Percentiles rank a stretch among this genome's conserved stretches.
These are phyloP conservation scores for Pelargonium australe DNA, from an alignment of 441 rosid genomes.

Conservation along the genomic window DNA sequence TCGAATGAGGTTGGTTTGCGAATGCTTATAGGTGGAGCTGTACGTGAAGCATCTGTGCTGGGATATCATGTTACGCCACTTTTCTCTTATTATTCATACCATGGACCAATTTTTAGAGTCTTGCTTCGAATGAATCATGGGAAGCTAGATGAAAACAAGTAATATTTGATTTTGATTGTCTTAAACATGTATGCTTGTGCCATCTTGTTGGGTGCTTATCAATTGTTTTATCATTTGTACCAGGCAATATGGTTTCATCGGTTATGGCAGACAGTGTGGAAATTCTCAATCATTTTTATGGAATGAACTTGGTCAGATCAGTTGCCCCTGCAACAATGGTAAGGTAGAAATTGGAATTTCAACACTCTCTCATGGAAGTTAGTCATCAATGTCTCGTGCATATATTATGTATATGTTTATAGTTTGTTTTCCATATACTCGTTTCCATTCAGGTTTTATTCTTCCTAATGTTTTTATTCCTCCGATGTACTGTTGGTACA, in stretches of 20 bases:
- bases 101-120: conserved; percentile 83
- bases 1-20: conserved; percentile 86
- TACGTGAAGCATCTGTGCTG: conserved; percentile 69
- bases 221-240: conserved; percentile 7
- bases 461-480: background rate
- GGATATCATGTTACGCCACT: conserved; percentile 72
- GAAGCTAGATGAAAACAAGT: conserved; percentile 55
- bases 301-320: conserved; percentile 59
- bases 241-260: conserved; percentile 79
- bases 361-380: background rate
- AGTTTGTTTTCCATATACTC: background rate
- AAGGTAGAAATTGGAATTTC: conserved; percentile 27
- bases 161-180: conserved; percentile 6
- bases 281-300: conserved; percentile 50
- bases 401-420: background rate
- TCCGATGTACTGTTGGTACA: background rate
- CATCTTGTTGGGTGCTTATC: conserved; percentile 9
- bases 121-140: conserved; percentile 59
- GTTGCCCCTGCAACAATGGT: conserved; percentile 49
- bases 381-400: background rate
- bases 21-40: conserved; percentile 87
- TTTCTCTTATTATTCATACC: conserved; percentile 77
- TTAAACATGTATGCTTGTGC: conserved; percentile 7
- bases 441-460: background rate
- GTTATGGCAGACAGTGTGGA: conserved; percentile 69